Conservation (phyloP, 306 rosid genomes). For the Prunus padus region DNA sequence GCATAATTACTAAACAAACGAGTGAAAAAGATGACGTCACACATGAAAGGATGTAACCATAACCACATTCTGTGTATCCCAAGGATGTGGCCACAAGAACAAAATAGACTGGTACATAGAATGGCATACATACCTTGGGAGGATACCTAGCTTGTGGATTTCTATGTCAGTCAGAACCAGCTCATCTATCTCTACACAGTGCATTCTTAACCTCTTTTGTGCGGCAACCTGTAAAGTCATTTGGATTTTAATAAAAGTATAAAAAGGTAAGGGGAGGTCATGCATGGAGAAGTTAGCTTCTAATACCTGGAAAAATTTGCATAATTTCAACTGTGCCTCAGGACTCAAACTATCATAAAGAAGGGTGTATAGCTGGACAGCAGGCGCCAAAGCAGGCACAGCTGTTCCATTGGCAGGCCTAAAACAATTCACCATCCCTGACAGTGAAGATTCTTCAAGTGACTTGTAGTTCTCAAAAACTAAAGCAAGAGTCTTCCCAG, state of each 20-base stretch:
- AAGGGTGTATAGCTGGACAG: conserved; percentile 31
- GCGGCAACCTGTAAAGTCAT: conserved; percentile 29
- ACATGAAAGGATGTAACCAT: background rate
- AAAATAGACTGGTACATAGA: background rate
- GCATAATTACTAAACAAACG: background rate
- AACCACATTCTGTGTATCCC: too few relatives aligned
- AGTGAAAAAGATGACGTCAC: background rate
- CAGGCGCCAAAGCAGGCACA: conserved; percentile 37
- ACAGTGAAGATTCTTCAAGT: conserved; percentile 30
- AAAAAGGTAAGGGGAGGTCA: background rate
- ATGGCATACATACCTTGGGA: conserved; percentile 31
- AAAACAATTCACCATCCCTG: conserved; percentile 30
- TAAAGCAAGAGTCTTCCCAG: conserved; percentile 29
- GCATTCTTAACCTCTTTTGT: conserved; percentile 35
- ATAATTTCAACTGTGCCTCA: conserved; percentile 34
- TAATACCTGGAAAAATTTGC: conserved; percentile 32
- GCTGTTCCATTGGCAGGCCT: conserved; percentile 21
- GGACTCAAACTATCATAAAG: conserved; percentile 32
- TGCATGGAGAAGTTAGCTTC: background rate
- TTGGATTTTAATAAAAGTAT: background rate
- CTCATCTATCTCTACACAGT: conserved; percentile 30
- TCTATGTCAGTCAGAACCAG: conserved; percentile 28
- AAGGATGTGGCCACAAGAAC: background rate
- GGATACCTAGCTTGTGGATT: conserved; percentile 30
- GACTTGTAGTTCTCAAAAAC: conserved; percentile 44